Evolutionary conservation across 257 asterid species (phyloP), one percentile per base, ranked within the genome.

Genomic region (Fraxinus anomala): DNA sequence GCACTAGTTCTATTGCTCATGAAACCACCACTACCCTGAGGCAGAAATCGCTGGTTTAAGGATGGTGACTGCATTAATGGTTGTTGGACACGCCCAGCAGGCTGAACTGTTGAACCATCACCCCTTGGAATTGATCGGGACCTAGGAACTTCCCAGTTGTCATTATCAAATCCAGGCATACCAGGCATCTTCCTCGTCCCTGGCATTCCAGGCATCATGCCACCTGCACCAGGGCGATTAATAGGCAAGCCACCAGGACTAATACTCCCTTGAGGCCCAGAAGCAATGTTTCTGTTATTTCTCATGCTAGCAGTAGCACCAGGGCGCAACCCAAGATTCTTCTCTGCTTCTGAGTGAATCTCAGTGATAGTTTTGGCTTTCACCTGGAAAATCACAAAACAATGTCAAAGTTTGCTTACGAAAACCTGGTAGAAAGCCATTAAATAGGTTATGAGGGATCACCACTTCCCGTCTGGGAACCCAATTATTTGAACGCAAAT

Each of bases 181-280:
- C 97, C 98, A 0, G 97, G 91, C 94, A 95, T 86, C 87, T 88
- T 95, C 83, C 97, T 88, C 42, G 87, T 77, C 68, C 98, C 98
- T 0, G 99, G 99, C 97, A 90, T 93, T 72, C 99, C 99, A 1
- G 99, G 98, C 97, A 93, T 93, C 97, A 93, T 91, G 44, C 99
- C 98, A 61, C 97, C 98, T 61, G 90, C 37, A 51, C 98, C 98
- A 40, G 96, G 96, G 2, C 96, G 91, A 78, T 87, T 93, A 80
- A 91, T 81, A 26, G 95, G 92, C 83, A 84, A 86, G 63, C 94
- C 97, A 42, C 88, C 82, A n/a, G 98, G 94, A 79, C 91, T 83
- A 30, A 85, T 74, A 76, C 73, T 82, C 44, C 96, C 98, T 80
- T 85, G 96, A 61, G 84, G 76, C 74, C 90, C 91, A 73, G 94